Evolutionary conservation across 805 yeast species (phyloP), one percentile per base, ranked within the genome.

Genomic region (Grigorovia yakushimaensis): DNA sequence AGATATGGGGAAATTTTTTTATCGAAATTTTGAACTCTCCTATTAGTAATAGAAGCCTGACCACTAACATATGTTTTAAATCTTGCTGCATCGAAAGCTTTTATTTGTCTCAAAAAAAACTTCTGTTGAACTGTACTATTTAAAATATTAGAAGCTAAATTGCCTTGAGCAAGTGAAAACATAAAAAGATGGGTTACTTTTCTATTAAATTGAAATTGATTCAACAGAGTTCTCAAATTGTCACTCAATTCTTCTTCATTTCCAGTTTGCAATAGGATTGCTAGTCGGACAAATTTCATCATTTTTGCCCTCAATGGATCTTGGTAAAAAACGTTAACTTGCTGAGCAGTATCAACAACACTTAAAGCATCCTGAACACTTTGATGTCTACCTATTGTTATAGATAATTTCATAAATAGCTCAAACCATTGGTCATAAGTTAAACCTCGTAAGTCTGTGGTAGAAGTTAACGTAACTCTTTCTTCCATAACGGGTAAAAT

Each of bases 71-170:
- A 72, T 40, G 73, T 75, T 9, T 69, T 71, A 44, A 63, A 59
- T 27, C 79, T 73, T 15, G 83, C 58, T 2, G 93, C 77, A 61
- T 93, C 98, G 61, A 78, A 81, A 0, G 96, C 94, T 60, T 91
- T 93, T 53, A 91, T 71, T 56, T 89, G 97, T 54, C 98, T 78
- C 50, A 93, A 68, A 52, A 91, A 81, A 60, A 81, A 91, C 62
- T 93, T 93, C 57, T 91, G 98, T 59, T 87, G 91, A 51, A 87
- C 85, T 35, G 87, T 80, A 43, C 84, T 81, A 44, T 86, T 81
- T 58, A 83, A 78, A 17, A 76, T 71, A 13, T 78, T 82, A 56
- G 77, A 67, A 1, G 84, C 76, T 5, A 67, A 68, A 24, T 71
- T 68, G 0, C 91, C 88, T 17, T 58, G 55, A 1, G 82, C 68